Base-by-base conservation (phyloP, 2,329 filamentous ascomycete genomes). In the Aschersonia sp. region DNA sequence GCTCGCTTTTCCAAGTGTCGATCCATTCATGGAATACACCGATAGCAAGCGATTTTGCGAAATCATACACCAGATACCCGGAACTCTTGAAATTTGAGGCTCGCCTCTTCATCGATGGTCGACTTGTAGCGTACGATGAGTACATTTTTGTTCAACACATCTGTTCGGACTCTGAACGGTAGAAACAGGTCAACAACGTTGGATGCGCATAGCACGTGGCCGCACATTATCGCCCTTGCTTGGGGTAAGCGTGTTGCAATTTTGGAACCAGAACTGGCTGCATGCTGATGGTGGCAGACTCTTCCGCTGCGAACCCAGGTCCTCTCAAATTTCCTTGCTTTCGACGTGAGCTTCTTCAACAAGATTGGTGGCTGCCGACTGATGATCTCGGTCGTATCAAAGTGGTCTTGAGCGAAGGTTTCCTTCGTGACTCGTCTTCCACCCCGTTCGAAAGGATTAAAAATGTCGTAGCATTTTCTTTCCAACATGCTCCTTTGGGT, bases 401-500 rank as follows among this genome's bases (percentile, higher is more conserved):
- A 59, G 63, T 94, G 30, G 63, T 89, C 47, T 75, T 94, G 50
- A 80, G 84, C 45, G 86, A 91, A 59, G 82, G 85, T 0, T 80
- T 88, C 50, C 69, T 73, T 7, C 69, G 78, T 40, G 70, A 75
- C 50, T 75, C 68, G 2, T 48, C 65, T 1, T 65, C 67, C 2
- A 63, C 68, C 42, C 75, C 78, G 0, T 78, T 85, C 53, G 80
- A 86, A 55, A 70, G 79, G 41, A 68, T 85, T 52, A 84, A 82
- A 58, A 86, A 89, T 56, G 64, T 88, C 43, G 76, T 89, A 30
- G 76, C 77, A 10, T 92, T 94, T 62, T 82, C 87, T 1, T 94
- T 94, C 56, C 85, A 92, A 58, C 85, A 92, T 68, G 88, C 85
- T 35, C 87, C 88, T 1, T 65, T 85, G 48, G 74, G 87, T 91